Evolutionary conservation across 2,329 filamentous ascomycete species (phyloP).

Genomic region (Graphilbum ipis-grandicollis): DNA sequence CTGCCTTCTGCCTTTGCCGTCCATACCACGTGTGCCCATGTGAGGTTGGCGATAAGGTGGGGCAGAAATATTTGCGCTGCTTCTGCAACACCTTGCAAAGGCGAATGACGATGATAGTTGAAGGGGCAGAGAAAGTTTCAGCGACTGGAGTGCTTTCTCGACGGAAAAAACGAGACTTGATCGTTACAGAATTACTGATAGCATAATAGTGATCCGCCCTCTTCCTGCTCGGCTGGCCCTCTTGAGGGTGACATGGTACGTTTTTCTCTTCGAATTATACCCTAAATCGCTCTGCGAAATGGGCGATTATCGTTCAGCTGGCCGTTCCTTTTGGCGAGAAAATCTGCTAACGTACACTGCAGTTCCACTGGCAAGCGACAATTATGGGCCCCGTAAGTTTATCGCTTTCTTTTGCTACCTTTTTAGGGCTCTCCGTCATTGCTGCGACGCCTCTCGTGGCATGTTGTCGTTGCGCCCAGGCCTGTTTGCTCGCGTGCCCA

Average conservation of each 20-base stretch:
- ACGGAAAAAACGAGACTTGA: too few species aligned
- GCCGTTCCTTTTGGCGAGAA: too few species aligned
- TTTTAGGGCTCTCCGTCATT: neutral
- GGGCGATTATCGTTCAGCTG: too few species aligned
- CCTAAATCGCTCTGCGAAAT: too few species aligned
- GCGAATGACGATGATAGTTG: too few species aligned
- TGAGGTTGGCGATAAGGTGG: conserved; percentile 9
- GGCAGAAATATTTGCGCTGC: conserved; percentile 5
- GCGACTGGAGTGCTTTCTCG: too few species aligned
- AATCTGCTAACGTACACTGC: conserved; percentile 12
- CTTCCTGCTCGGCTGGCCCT: conserved; percentile 94
- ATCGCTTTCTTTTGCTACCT: neutral
- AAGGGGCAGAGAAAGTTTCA: too few species aligned
- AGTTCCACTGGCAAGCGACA: conserved; percentile 99
- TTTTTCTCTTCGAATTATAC: too few species aligned
- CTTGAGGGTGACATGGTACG: conserved; percentile 96
- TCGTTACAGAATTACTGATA: too few species aligned
- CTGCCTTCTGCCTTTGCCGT: neutral
- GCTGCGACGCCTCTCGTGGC: too few species aligned
- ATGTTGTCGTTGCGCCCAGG: too few species aligned
- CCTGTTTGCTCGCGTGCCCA: neutral
- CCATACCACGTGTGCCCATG: conserved; percentile 2
- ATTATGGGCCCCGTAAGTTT: conserved; percentile 96
- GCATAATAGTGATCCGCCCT: conserved; percentile 70
- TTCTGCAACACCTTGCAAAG: too few species aligned